phyloP scores from a whole-genome alignment of 2,329 filamentous ascomycete genomes.

The Botryotinia globosa region DNA sequence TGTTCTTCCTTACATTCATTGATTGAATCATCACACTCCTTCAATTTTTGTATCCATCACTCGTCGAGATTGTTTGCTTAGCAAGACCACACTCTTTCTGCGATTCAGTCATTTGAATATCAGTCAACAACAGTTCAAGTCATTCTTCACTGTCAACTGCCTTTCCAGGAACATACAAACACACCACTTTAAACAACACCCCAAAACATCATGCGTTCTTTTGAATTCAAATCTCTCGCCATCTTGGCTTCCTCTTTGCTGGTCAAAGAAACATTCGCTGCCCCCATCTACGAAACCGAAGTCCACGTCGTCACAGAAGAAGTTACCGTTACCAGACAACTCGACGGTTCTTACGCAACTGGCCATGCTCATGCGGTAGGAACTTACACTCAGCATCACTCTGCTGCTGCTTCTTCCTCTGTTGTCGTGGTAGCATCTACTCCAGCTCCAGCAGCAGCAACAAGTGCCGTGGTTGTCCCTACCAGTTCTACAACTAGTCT shows the following conservation, averaged over 20 bases:
- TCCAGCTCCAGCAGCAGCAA: not conserved
- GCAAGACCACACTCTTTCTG: constrained; percentile 9
- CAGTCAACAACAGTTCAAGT: constrained; percentile 6
- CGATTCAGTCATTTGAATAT: constrained; percentile 17
- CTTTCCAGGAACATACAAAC: constrained; percentile 2
- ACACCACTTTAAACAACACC: not conserved
- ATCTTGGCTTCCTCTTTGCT: constrained; percentile 37
- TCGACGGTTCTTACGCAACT: constrained; percentile 29
- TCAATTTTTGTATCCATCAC: constrained; percentile 4
- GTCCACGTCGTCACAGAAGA: constrained; percentile 30
- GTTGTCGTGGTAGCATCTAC: constrained; percentile 20
- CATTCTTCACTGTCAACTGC: constrained; percentile 1
- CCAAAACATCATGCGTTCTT: constrained; percentile 31
- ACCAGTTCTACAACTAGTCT: not conserved
- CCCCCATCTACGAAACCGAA: constrained; percentile 28
- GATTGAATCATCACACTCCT: constrained; percentile 28
- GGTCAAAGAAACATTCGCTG: constrained; percentile 34
- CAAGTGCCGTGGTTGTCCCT: constrained; percentile 1
- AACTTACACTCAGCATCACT: constrained; percentile 27
- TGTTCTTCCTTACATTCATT: constrained; percentile 27
- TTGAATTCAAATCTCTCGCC: constrained; percentile 31
- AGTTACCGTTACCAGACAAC: constrained; percentile 28
- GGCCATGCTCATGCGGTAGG: constrained; percentile 24
- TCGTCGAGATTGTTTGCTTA: constrained; percentile 15
- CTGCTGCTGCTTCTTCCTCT: constrained; percentile 10